Evolutionary conservation across 768 basidiomycete genomes (phyloP).

Genomic region (Pulveroboletus ravenelii): DNA sequence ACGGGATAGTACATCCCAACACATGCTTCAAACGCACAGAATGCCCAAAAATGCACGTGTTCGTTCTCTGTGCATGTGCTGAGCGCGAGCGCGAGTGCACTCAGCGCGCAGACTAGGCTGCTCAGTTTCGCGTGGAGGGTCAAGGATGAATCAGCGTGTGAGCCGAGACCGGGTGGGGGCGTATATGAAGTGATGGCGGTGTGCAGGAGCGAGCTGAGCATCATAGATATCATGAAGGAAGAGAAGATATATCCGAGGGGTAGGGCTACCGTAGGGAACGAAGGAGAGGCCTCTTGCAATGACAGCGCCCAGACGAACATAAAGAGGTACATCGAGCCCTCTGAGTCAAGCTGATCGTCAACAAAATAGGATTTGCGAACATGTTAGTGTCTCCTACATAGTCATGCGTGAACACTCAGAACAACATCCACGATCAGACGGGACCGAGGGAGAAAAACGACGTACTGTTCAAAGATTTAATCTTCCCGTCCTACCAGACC

Average conservation of each 20-base stretch:
- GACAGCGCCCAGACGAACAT: conserved; percentile 81
- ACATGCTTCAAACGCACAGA: conserved; percentile 71
- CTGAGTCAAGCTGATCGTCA: conserved; percentile 66
- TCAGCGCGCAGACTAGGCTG: conserved; percentile 55
- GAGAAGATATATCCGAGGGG: conserved; percentile 80
- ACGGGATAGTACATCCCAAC: conserved; percentile 80
- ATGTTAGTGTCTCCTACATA: not conserved
- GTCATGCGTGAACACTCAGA: not conserved
- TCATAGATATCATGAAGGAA: conserved; percentile 78
- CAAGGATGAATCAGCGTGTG: conserved; percentile 37
- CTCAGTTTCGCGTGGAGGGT: conserved; percentile 64
- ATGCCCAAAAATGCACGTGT: conserved; percentile 60
- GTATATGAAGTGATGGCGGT: conserved; percentile 42
- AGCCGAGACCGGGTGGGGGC: conserved; percentile 18
- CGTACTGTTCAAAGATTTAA: too few species aligned
- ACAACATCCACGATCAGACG: too few species aligned
- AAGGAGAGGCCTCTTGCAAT: conserved; percentile 55
- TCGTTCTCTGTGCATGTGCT: conserved; percentile 44
- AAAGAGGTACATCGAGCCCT: conserved; percentile 82
- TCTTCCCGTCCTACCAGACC: too few species aligned
- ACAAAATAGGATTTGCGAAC: conserved; percentile 50
- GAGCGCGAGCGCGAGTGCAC: conserved; percentile 51
- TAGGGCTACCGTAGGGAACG: conserved; percentile 36
- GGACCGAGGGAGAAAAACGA: too few species aligned
- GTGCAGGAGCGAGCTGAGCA: conserved; percentile 72